These are phyloP conservation scores for Hypoxylon sp. DNA, from an alignment of 2,329 filamentous ascomycete genomes.

Conservation along the genomic window DNA sequence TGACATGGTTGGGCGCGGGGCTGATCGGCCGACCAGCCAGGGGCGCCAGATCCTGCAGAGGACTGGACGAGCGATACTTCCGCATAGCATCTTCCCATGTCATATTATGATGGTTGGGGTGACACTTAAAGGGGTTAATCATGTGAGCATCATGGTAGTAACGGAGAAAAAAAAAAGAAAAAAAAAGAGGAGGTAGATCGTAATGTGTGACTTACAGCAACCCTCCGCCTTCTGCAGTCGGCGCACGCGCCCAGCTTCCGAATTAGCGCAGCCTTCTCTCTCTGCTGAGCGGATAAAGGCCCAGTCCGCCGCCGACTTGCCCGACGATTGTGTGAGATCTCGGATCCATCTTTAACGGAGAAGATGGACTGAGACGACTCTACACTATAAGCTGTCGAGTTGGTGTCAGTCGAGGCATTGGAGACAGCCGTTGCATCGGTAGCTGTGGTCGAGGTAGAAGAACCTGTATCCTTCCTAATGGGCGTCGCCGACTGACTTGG, in stretches of 20 bases:
- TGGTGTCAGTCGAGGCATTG: conserved; percentile 61
- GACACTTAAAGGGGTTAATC: conserved; percentile 61
- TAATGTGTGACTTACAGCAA: conserved; percentile 66
- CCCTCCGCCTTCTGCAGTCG: conserved; percentile 69
- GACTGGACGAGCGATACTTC: conserved; percentile 69
- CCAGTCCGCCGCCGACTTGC: conserved; percentile 72
- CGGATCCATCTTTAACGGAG: conserved; percentile 69
- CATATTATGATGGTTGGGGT: conserved; percentile 72
- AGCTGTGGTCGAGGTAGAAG: conserved; percentile 67
- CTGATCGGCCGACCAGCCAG: conserved; percentile 63
- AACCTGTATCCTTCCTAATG: conserved; percentile 65
- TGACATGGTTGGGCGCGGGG: conserved; percentile 59
- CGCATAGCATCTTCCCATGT: conserved; percentile 71
- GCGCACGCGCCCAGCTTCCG: conserved; percentile 71
- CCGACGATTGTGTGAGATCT: conserved; percentile 67
- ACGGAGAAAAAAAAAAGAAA: conserved; percentile 16
- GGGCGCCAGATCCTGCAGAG: conserved; percentile 66
- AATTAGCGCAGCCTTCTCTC: conserved; percentile 72
- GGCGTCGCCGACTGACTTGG: conserved; percentile 53
- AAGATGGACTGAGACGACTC: conserved; percentile 70
- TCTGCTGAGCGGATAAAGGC: conserved; percentile 70
- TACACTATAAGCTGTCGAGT: conserved; percentile 66
- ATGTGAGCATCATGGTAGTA: conserved; percentile 46
- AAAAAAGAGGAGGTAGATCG: conserved; percentile 14
- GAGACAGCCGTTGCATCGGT: conserved; percentile 59